Percentiles rank a stretch among this genome's conserved stretches.
Conservation (phyloP, 225 moss, liverwort and hornwort genomes). For the Physcomitrium patens region DNA sequence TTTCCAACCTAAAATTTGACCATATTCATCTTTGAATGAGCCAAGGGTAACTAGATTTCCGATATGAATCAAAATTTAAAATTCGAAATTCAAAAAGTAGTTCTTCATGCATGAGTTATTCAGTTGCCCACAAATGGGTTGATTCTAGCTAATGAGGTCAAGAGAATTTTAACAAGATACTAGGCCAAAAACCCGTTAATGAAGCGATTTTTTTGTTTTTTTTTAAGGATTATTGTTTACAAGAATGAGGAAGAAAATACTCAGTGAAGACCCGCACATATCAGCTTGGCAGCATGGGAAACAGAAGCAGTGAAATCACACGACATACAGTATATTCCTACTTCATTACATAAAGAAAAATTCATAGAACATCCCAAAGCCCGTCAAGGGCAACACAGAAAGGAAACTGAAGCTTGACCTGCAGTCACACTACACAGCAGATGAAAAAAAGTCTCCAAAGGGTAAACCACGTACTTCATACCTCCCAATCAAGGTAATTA, state of each 20-base stretch:
- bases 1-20: slow-evolving; percentile 75
- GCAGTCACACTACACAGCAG: slow-evolving; percentile 57
- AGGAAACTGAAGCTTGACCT: slow-evolving; percentile 58
- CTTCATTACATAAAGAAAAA: slow-evolving; percentile 20
- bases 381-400: slow-evolving; percentile 31
- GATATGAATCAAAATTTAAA: no score
- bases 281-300: neutral
- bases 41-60: no score
- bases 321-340: neutral
- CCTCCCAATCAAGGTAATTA: slow-evolving; percentile 99
- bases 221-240: slow-evolving; percentile 4
- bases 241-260: slow-evolving; percentile 4
- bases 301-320: slow-evolving; percentile 19
- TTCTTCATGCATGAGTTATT: no score
- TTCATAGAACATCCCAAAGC: slow-evolving; percentile 31
- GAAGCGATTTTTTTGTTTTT: neutral
- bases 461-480: slow-evolving; percentile 62
- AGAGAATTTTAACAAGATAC: neutral
- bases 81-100: no score
- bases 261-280: slow-evolving; percentile 3
- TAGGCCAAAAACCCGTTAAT: slow-evolving; percentile 21
- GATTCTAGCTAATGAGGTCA: no score
- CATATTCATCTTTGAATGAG: no score
- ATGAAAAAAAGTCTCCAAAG: slow-evolving; percentile 51
- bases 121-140: no score